A percentile compares a stretch with the other conserved stretches of the same genome.
phyloP scores from a whole-genome alignment of 176 grass and related monocot species.

The Oryza meridionalis region DNA sequence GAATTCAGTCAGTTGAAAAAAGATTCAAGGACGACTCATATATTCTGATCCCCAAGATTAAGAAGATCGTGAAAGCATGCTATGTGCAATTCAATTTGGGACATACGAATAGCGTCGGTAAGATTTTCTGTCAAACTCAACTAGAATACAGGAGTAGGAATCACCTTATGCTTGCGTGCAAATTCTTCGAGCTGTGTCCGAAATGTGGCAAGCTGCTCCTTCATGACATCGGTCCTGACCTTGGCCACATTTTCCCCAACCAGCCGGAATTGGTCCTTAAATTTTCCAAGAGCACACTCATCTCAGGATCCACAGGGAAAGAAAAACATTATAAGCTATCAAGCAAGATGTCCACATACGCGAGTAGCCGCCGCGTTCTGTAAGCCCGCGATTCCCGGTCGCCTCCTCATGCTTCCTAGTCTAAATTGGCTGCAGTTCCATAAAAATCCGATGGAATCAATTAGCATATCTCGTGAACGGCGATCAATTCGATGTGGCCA shows the following conservation, averaged over 20 bases:
- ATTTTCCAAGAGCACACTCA: neutral
- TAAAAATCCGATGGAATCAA: neutral
- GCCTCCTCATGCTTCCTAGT: constrained; percentile 37
- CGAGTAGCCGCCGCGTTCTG: constrained; percentile 61
- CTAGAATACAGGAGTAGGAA: neutral
- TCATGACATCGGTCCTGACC: constrained; percentile 95
- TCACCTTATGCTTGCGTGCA: constrained; percentile 91
- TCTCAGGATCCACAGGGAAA: neutral
- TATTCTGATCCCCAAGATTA: neutral
- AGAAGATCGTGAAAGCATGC: neutral
- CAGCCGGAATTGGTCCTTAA: constrained; percentile 79
- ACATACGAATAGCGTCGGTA: neutral
- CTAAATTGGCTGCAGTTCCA: neutral
- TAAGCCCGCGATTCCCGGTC: constrained; percentile 54
- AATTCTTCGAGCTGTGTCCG: constrained; percentile 89
- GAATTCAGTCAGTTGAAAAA: neutral
- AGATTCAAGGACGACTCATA: neutral
- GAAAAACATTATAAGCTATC: neutral
- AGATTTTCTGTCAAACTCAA: neutral
- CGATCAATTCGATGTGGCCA: neutral
- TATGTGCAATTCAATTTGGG: neutral
- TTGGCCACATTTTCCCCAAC: constrained; percentile 93
- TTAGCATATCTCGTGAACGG: neutral
- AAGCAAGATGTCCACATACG: constrained; percentile 34
- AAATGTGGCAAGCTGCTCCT: constrained; percentile 87